These are phyloP conservation scores for Phellopilus nigrolimitatus DNA, from an alignment of 1,284 basidiomycete genomes.

Conservation along the genomic window DNA sequence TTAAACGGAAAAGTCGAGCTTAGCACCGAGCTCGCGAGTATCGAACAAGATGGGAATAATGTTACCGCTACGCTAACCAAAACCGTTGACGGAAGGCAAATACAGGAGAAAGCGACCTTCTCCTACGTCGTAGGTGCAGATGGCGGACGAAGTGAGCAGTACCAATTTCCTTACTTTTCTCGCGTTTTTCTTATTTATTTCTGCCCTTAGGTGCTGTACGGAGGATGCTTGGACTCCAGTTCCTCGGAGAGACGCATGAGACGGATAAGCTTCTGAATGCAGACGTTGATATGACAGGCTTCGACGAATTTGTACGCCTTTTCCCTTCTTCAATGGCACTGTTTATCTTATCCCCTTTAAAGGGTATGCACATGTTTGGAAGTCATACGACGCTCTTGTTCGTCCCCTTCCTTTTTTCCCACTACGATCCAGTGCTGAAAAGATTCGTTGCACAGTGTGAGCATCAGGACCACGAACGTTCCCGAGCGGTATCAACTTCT, in stretches of 20 bases:
- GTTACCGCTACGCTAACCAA: conserved; percentile 9
- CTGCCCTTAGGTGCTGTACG: conserved; percentile 26
- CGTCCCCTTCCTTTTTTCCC: background rate
- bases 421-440: background rate
- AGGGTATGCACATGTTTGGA: background rate
- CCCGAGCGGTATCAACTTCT: background rate
- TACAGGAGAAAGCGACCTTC: conserved; percentile 6
- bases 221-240: conserved; percentile 39
- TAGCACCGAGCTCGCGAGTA: conserved; percentile 1
- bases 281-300: conserved; percentile 5
- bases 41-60: conserved; percentile 12
- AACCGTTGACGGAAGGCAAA: background rate
- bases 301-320: background rate
- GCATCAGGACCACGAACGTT: background rate
- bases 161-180: background rate
- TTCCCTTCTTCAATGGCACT: background rate
- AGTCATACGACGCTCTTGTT: background rate
- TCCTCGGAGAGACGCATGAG: conserved; percentile 40
- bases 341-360: background rate
- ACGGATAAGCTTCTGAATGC: conserved; percentile 23
- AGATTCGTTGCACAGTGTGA: background rate
- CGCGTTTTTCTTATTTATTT: background rate
- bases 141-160: conserved; percentile 31
- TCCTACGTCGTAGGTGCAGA: conserved; percentile 33
- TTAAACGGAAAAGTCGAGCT: conserved; percentile 16